A percentile compares a stretch with the other conserved stretches of the same genome.
Conservation (phyloP, 306 rosid species). For the Bauhinia variegata region DNA sequence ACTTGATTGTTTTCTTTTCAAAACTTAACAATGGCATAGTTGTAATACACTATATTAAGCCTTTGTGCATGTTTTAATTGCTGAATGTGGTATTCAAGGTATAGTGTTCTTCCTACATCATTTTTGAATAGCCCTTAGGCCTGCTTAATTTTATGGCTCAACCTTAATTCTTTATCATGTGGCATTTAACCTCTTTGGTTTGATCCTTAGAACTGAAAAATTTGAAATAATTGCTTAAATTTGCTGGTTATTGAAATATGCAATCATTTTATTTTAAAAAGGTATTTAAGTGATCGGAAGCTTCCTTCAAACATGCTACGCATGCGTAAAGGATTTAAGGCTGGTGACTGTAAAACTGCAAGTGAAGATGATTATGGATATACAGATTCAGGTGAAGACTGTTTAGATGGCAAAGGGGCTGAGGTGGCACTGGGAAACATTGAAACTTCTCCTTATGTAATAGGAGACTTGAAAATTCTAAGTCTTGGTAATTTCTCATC, state of each 20-base stretch:
- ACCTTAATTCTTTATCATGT: too few relatives aligned
- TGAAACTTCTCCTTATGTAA: conserved; percentile 63
- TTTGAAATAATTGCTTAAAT: too few relatives aligned
- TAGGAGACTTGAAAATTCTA: conserved; percentile 77
- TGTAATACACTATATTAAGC: too few relatives aligned
- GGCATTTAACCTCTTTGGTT: too few relatives aligned
- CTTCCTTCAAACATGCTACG: conserved; percentile 87
- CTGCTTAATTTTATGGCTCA: too few relatives aligned
- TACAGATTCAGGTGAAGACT: conserved; percentile 78
- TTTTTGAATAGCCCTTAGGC: too few relatives aligned
- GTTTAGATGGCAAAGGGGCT: conserved; percentile 52
- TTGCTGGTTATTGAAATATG: not conserved
- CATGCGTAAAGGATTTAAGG: conserved; percentile 66
- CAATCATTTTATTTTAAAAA: conserved; percentile 45
- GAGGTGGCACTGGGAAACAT: conserved; percentile 41
- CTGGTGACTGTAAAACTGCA: conserved; percentile 58
- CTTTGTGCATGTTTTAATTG: too few relatives aligned
- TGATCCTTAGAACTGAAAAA: too few relatives aligned
- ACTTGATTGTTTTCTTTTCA: too few relatives aligned
- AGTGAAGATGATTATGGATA: conserved; percentile 74
- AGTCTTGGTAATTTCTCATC: conserved; percentile 66
- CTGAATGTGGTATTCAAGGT: too few relatives aligned
- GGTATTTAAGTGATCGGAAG: conserved; percentile 86
- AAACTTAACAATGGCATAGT: too few relatives aligned
- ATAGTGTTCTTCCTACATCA: too few relatives aligned